Evolutionary conservation across 179 eudicot species (phyloP).

Genomic region (Beta macrorhiza): DNA sequence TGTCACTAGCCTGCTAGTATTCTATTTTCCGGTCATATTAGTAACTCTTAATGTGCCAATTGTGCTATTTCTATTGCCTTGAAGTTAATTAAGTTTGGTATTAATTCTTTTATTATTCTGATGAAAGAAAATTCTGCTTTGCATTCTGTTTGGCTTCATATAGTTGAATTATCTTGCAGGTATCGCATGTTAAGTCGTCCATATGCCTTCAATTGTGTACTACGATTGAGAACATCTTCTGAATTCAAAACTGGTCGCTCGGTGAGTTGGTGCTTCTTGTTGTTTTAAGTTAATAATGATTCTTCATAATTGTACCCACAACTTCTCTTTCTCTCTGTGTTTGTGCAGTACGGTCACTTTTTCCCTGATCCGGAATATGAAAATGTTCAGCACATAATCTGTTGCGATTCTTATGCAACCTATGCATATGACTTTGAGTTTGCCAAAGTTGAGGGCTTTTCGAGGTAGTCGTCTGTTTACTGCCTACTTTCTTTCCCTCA

Average conservation of each 20-base stretch:
- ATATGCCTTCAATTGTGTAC: conserved; percentile 87
- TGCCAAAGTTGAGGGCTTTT: conserved; percentile 69
- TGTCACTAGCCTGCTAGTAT: neutral
- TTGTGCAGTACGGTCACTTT: conserved; percentile 92
- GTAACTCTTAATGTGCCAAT: neutral
- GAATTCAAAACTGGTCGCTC: conserved; percentile 84
- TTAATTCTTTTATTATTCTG: neutral
- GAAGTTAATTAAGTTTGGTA: neutral
- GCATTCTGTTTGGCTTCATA: neutral
- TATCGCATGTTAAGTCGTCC: conserved; percentile 97
- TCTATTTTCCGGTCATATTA: neutral
- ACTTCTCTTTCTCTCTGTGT: neutral
- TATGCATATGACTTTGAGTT: conserved; percentile 98
- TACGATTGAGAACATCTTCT: conserved; percentile 80
- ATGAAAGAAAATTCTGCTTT: neutral
- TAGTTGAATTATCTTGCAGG: conserved; percentile 42
- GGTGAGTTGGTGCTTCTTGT: conserved; percentile 43
- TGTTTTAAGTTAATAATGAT: conserved; percentile 7
- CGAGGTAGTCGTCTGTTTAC: conserved; percentile 51
- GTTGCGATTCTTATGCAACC: conserved; percentile 92
- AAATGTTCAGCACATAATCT: conserved; percentile 91
- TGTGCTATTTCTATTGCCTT: neutral
- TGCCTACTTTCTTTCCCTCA: neutral
- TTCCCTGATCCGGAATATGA: conserved; percentile 98
- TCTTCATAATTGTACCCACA: neutral